phyloP scores from a whole-genome alignment of 139 green algal genomes.

The Closterium sp. region DNA sequence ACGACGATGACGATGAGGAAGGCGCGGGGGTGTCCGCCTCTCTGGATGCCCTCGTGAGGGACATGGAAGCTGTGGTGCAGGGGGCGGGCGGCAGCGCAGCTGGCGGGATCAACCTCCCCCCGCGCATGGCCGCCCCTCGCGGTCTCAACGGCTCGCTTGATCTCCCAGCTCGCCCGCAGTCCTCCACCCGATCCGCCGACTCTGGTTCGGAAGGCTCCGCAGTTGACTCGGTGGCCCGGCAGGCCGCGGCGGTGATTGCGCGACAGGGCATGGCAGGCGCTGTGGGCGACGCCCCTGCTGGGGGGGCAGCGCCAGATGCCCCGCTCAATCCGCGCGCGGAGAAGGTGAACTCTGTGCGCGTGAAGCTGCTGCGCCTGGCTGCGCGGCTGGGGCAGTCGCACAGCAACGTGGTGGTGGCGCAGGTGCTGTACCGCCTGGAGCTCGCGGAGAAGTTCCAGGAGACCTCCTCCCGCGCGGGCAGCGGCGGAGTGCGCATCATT shows the following conservation, averaged over 20 bases:
- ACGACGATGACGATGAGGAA: conserved; percentile 29
- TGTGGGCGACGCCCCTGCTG: background rate
- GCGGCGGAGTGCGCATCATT: conserved; percentile 24
- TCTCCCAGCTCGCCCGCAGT: background rate
- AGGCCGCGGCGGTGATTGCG: background rate
- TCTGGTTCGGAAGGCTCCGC: background rate
- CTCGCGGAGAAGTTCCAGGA: conserved; percentile 74
- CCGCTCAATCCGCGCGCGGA: background rate
- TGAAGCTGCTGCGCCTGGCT: conserved; percentile 67
- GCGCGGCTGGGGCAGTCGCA: conserved; percentile 57
- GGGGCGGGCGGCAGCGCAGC: background rate
- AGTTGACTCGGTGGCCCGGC: background rate
- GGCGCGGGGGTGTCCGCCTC: conserved; percentile 23
- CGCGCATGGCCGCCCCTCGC: background rate
- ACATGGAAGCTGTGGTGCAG: background rate
- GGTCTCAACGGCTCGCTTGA: background rate
- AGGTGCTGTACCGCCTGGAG: conserved; percentile 70
- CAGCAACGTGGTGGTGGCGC: conserved; percentile 58
- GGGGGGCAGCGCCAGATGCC: background rate
- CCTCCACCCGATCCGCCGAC: background rate
- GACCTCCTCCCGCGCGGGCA: background rate
- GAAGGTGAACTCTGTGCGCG: conserved; percentile 60
- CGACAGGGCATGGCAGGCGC: background rate
- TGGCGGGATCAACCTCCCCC: background rate
- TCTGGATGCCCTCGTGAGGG: background rate